These are phyloP conservation scores for Obelidium mucronatum DNA, from an alignment of 192 early-diverging fungal species.

Conservation along the genomic window DNA sequence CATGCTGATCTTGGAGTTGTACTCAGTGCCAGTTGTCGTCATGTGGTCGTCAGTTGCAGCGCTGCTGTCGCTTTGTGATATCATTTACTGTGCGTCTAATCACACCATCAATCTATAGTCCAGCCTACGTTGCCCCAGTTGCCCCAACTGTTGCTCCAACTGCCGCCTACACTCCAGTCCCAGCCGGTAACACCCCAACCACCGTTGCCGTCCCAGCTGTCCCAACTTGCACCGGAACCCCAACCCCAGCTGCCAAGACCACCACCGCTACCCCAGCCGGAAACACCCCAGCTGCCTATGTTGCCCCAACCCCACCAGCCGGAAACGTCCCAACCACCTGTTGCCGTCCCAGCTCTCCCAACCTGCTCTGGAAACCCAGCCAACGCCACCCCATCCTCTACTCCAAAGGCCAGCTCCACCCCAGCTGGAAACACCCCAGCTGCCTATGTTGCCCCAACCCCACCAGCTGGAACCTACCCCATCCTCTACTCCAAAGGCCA, in stretches of 20 bases:
- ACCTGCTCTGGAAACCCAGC: slow-evolving; percentile 12
- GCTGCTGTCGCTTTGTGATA: too few species aligned
- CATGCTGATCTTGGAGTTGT: too few species aligned
- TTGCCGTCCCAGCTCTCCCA: slow-evolving; percentile 1
- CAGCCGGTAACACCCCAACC: background rate
- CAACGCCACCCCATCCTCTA: background rate
- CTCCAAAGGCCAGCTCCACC: background rate
- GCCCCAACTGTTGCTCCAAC: slow-evolving; percentile 4
- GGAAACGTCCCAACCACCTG: background rate
- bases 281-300: background rate
- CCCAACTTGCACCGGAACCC: background rate
- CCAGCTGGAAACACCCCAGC: slow-evolving; percentile 18
- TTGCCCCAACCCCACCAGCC: slow-evolving; percentile 1
- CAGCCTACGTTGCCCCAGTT: background rate
- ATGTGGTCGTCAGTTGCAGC: too few species aligned
- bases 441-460: slow-evolving; percentile 16
- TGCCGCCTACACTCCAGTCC: background rate
- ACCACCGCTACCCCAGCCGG: background rate
- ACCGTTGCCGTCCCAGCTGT: background rate
- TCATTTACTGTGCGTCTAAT: background rate
- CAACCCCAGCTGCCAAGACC: background rate
- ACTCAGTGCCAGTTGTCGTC: too few species aligned
- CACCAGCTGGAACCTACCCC: background rate
- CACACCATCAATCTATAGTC: background rate
- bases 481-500: background rate